A percentile compares a stretch with the other conserved stretches of the same genome.
Evolutionary conservation across 2,329 filamentous ascomycete species (phyloP).

Genomic region (Fusarium stilboides): DNA sequence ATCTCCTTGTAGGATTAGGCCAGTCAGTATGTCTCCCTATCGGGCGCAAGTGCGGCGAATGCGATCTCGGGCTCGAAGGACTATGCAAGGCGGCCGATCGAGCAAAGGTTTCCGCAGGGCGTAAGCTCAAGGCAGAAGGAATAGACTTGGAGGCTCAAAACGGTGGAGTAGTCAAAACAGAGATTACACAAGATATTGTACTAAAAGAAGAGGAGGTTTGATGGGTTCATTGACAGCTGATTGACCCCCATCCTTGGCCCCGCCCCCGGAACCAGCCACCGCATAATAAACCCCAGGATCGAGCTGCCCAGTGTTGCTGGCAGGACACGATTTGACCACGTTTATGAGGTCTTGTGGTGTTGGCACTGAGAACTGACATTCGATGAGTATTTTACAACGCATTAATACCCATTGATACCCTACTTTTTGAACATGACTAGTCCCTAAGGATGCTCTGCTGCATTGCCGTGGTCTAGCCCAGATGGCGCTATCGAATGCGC

Average conservation of each 20-base stretch:
- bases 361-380: constrained; percentile 12
- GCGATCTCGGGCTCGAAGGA: constrained; percentile 81
- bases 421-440: constrained; percentile 22
- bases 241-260: constrained; percentile 36
- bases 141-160: constrained; percentile 46
- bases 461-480: constrained; percentile 19
- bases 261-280: constrained; percentile 43
- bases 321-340: constrained; percentile 43
- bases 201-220: constrained; percentile 52
- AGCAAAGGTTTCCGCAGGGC: constrained; percentile 72
- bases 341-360: constrained; percentile 30
- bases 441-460: not conserved
- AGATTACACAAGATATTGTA: constrained; percentile 41
- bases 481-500: constrained; percentile 40
- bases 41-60: constrained; percentile 86
- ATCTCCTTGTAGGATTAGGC: constrained; percentile 87
- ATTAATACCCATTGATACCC: constrained; percentile 43
- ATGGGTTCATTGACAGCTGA: constrained; percentile 31
- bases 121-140: constrained; percentile 59
- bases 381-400: constrained; percentile 24
- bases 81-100: constrained; percentile 82
- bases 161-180: constrained; percentile 44
- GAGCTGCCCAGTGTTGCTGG: constrained; percentile 21
- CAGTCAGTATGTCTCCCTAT: constrained; percentile 89
- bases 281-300: constrained; percentile 41